These are phyloP conservation scores for Nemophila menziesii DNA, from an alignment of 257 asterid genomes.

Conservation along the genomic window DNA sequence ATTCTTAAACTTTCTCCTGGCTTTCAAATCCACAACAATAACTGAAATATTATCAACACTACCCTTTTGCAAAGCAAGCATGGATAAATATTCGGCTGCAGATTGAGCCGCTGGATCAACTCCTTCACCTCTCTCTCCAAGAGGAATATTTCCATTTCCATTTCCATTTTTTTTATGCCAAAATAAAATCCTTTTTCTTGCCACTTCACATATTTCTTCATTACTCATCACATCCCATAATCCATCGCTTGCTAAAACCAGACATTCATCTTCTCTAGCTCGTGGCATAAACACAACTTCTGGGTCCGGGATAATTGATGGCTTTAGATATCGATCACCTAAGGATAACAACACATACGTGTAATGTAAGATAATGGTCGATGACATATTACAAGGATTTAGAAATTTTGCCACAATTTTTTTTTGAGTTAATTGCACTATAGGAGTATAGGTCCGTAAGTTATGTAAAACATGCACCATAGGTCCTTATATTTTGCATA, in stretches of 20 bases:
- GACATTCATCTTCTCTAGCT: conserved; percentile 67
- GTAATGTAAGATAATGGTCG: neutral
- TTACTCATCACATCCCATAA: conserved; percentile 74
- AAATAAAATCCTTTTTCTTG: conserved; percentile 45
- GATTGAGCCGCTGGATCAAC: conserved; percentile 80
- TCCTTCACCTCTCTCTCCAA: conserved; percentile 44
- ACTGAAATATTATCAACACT: conserved; percentile 67
- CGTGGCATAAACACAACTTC: conserved; percentile 61
- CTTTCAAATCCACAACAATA: conserved; percentile 64
- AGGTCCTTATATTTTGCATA: too few species aligned
- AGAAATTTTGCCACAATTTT: too few species aligned
- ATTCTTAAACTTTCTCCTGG: conserved; percentile 60
- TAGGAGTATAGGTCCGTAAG: too few species aligned
- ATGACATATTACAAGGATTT: neutral
- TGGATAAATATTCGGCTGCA: conserved; percentile 64
- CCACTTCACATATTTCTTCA: conserved; percentile 62
- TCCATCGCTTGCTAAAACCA: conserved; percentile 69
- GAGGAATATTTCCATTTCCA: conserved; percentile 32
- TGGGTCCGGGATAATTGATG: conserved; percentile 81
- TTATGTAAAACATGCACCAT: too few species aligned
- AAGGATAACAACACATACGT: conserved; percentile 2
- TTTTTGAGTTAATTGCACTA: too few species aligned
- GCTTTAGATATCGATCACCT: conserved; percentile 79
- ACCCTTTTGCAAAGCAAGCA: conserved; percentile 60
- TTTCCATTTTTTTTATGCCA: conserved; percentile 73